Evolutionary conservation across 805 yeast species (phyloP), one percentile per base, ranked within the genome.

Genomic region (Saturnispora silvae): DNA sequence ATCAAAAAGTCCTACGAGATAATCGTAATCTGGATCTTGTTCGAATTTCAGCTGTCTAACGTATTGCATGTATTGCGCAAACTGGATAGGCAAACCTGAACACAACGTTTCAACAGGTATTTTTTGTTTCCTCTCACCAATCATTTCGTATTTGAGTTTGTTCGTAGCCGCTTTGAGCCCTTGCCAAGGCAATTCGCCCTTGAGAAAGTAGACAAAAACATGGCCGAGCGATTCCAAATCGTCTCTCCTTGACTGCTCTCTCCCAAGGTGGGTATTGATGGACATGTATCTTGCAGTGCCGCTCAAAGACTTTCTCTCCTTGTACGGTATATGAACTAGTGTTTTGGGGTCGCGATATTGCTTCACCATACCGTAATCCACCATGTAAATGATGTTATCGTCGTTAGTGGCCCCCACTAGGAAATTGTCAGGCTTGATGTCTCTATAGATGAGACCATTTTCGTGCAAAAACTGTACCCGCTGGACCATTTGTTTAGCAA

Each of bases 251-350:
- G 79, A 75, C 54, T 81, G 94, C 53, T 81, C 94, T 50, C 87
- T 67, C 2, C 92, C 92, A 50, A 81, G 61, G 62, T 81, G 94
- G n/a, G 94, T 81, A 59, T 81, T 81, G 42, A 81, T 81, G 9
- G 89, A 80, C 94, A 81, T 81, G 57, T 81, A 81, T 52, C 94
- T 70, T 9, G 92, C 92, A 2, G 94, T 81, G 16, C 94, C 94
- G 57, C 84, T 75, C 50, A 81, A 63, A 3, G 89, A 77, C 54
- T 81, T 81, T 49, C 78, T 67, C 56, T 81, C 94, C 48, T 87
- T 68, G 56, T 81, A 81, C 9, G 92, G 92, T 40, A 81, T 81
- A 58, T 81, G 94, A 46, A 73, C 81, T 50, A 79, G 79, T 1
- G 89, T 76, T 48, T 75, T 68, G 23, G 89, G 87, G 51, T 82